Base-by-base conservation (phyloP, 2,329 filamentous ascomycete genomes). In the Cladosporium sp. region DNA sequence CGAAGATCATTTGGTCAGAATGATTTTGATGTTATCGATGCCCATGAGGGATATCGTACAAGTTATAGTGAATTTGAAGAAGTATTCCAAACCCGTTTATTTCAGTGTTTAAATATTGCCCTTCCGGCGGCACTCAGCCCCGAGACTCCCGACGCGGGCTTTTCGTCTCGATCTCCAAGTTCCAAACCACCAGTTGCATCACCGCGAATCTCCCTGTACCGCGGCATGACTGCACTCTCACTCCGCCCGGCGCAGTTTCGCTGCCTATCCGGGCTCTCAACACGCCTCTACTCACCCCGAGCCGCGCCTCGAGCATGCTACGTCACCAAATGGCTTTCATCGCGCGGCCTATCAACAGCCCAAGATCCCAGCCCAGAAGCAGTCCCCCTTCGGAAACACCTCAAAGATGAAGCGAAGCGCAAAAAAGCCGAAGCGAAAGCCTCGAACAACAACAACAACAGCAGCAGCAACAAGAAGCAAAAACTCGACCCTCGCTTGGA, bases 391-490 rank as follows among this genome's bases (percentile, higher is more conserved):
- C 64, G 69, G 20, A 71, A 70, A 54, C 69, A 69, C 50, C 56
- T 71, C 30, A 72, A 72, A 58, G 68, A 71, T 52, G 66, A 71
- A 57, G 67, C 66, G 18, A 70, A 70, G 51, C 57, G 54, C 19
- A 62, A 60, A 39, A 65, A 64, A 42, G 58, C 54, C 15, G 51
- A 53, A 50, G 54, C 54, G 17, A 61, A 61, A 55, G 47, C 42
- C 6, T 50, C 39, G 36, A 32, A 43, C 1, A 32, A 43, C 1
- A n/a, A n/a, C n/a, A n/a, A n/a, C n/a, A n/a, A n/a, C n/a, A n/a
- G n/a, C n/a, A n/a, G n/a, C n/a, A 30, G 41, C 24, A 52, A 36
- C 19, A 58, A 51, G 19, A 53, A 54, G 29, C 13, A 34, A 19
- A 51, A 52, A 30, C 15, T 45, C 3, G 56, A 66, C 29, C 41